phyloP scores from a whole-genome alignment of 805 yeast genomes.

The Yamadazyma sp. region DNA sequence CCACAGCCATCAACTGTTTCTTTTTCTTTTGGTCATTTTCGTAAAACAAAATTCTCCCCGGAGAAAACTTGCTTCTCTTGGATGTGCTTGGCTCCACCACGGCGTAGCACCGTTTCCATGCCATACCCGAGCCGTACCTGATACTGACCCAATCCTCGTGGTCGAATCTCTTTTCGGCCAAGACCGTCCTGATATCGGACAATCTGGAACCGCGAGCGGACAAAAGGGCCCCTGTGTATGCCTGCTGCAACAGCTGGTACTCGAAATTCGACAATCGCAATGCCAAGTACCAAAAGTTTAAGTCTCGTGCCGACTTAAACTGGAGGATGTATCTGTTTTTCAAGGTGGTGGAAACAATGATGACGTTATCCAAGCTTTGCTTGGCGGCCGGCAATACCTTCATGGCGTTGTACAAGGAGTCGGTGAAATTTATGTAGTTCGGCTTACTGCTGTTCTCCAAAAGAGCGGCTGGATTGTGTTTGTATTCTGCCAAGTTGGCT shows the following conservation, averaged over 20 bases:
- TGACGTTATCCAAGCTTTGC: conserved; percentile 66
- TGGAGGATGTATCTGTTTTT: conserved; percentile 86
- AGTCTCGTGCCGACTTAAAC: conserved; percentile 62
- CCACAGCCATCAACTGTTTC: conserved; percentile 72
- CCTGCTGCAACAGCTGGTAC: conserved; percentile 82
- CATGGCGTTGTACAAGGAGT: conserved; percentile 79
- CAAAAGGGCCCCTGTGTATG: conserved; percentile 91
- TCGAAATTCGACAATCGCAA: conserved; percentile 80
- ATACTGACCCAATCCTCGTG: conserved; percentile 96
- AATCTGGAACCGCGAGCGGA: conserved; percentile 88
- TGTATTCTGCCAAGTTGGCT: conserved; percentile 54
- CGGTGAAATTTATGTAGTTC: conserved; percentile 85
- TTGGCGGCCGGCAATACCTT: conserved; percentile 63
- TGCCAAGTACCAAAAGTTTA: conserved; percentile 79
- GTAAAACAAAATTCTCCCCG: conserved; percentile 76
- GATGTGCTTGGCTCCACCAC: conserved; percentile 72
- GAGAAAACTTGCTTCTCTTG: conserved; percentile 41
- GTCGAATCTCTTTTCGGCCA: conserved; percentile 80
- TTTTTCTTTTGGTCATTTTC: conserved; percentile 79
- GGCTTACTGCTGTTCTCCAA: conserved; percentile 71
- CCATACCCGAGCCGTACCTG: conserved; percentile 95
- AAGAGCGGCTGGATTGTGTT: conserved; percentile 49
- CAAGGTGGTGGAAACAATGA: conserved; percentile 89
- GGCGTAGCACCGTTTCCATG: conserved; percentile 93
- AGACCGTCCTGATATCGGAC: conserved; percentile 80